Conservation (phyloP, 73 alveolate species). For the Paramecium caudatum region DNA sequence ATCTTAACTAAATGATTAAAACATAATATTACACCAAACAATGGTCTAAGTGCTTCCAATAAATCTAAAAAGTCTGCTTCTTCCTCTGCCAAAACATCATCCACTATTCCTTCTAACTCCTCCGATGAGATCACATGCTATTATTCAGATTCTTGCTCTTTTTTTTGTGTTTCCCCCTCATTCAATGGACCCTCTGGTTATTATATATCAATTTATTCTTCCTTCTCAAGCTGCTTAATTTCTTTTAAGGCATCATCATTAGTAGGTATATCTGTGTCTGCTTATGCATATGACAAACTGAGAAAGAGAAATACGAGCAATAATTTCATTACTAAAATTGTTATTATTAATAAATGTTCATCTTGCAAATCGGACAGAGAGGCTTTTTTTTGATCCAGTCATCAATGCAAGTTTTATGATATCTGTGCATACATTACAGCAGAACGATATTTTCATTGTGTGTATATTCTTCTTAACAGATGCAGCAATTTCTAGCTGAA, state of each 20-base stretch:
- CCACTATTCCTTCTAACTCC: neutral
- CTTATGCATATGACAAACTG: neutral
- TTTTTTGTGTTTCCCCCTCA: neutral
- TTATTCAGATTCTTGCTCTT: conserved; percentile 15
- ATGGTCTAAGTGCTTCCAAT: conserved; percentile 52
- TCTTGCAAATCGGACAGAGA: conserved; percentile 73
- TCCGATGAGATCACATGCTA: neutral
- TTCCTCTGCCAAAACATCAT: neutral
- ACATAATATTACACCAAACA: conserved; percentile 9
- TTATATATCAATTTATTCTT: neutral
- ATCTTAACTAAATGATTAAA: neutral
- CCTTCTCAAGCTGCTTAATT: neutral
- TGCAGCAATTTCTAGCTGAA: conserved; percentile 45
- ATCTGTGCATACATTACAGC: conserved; percentile 54
- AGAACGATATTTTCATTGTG: conserved; percentile 33
- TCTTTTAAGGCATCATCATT: neutral
- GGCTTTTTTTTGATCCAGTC: conserved; percentile 23
- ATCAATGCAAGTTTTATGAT: conserved; percentile 18
- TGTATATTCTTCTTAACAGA: conserved; percentile 14
- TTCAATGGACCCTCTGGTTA: neutral
- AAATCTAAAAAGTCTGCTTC: neutral
- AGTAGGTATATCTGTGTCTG: neutral
- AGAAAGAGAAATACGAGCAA: neutral
- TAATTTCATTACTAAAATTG: conserved; percentile 44
- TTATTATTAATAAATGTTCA: conserved; percentile 26